phyloP scores from a whole-genome alignment of 2,329 filamentous ascomycete genomes.

The Fusarium stilboides region DNA sequence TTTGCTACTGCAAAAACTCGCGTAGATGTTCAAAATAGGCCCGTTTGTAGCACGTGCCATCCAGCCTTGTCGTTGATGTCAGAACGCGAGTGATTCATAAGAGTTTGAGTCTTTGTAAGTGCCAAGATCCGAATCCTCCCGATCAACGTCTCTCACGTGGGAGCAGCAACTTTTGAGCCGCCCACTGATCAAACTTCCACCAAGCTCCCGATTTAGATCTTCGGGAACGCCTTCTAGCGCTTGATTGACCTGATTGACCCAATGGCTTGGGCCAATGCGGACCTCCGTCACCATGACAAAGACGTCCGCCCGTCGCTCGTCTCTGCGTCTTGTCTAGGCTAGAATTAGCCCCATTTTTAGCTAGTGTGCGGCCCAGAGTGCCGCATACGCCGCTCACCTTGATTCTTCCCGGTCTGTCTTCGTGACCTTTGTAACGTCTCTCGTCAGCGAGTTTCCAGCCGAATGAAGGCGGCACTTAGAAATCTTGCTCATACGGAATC shows the following conservation, averaged over 20 bases:
- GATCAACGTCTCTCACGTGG: constrained; percentile 45
- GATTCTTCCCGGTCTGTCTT: constrained; percentile 44
- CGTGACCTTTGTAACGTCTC: constrained; percentile 38
- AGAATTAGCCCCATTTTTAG: constrained; percentile 11
- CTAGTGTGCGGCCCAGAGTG: constrained; percentile 12
- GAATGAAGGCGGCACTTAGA: constrained; percentile 10
- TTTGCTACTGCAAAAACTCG: neutral
- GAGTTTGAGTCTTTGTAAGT: neutral
- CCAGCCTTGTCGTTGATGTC: constrained; percentile 12
- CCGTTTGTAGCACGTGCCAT: constrained; percentile 28
- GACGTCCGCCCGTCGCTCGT: constrained; percentile 28
- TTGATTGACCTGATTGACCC: constrained; percentile 17
- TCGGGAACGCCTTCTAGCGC: constrained; percentile 21
- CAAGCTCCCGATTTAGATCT: constrained; percentile 15
- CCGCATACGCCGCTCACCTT: constrained; percentile 43
- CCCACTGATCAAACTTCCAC: constrained; percentile 13
- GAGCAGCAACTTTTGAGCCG: constrained; percentile 30
- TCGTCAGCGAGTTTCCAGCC: constrained; percentile 25
- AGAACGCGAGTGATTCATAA: constrained; percentile 21
- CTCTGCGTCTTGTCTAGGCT: constrained; percentile 15
- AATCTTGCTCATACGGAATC: constrained; percentile 18
- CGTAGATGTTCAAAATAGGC: constrained; percentile 13
- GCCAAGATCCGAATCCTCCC: constrained; percentile 43
- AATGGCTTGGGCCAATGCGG: constrained; percentile 15
- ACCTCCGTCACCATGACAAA: constrained; percentile 16